Evolutionary conservation across 257 asterid genomes (phyloP), one percentile per base, ranked within the genome.

Genomic region (Capsicum rhomboideum): DNA sequence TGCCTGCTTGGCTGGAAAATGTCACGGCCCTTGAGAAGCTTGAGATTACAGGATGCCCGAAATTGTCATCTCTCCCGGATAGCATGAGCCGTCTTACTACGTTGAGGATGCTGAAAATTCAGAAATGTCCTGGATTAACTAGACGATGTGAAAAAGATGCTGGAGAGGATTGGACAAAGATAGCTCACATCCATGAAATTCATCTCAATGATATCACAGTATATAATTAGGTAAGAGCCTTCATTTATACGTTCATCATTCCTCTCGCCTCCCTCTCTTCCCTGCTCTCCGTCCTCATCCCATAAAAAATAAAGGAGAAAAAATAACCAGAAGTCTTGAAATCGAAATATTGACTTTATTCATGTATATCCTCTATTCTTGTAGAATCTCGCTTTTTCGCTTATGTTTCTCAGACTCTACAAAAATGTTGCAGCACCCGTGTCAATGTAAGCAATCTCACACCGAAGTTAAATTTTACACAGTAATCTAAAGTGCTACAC

Each of bases 141-240:
- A 74, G 59, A 74, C 31, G 42, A 46, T 74, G 80, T 3, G 80
- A 46, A 46, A 74, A 23, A 16, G 59, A 74, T 46, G 3, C 59
- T 3, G 85, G 85, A 53, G 85, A 82, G 81, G 81, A 82, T 77
- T 82, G 85, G 85, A 21, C 81, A 37, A 82, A 82, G 85, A 82
- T 82, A n/a, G 49, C 69, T 8, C 85, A 68, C 78, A 61, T 82
- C 55, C 81, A 34, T 18, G 71, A 68, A 56, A 34, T 82, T 66
- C 64, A 69, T 68, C 85, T 82, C 2, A 82, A 69, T 69, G 85
- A 12, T 68, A 54, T 68, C 56, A 82, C 29, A 34, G 20, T 21
- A 16, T 14, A 52, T 6, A 82, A 54, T 10, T 2, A 82, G 81
- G 80, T 82, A 49, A 61, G 26, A 52, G 10, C 64, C 9, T 52